phyloP scores from a whole-genome alignment of 148 eudicot genomes.

The Nepenthes mirabilis region DNA sequence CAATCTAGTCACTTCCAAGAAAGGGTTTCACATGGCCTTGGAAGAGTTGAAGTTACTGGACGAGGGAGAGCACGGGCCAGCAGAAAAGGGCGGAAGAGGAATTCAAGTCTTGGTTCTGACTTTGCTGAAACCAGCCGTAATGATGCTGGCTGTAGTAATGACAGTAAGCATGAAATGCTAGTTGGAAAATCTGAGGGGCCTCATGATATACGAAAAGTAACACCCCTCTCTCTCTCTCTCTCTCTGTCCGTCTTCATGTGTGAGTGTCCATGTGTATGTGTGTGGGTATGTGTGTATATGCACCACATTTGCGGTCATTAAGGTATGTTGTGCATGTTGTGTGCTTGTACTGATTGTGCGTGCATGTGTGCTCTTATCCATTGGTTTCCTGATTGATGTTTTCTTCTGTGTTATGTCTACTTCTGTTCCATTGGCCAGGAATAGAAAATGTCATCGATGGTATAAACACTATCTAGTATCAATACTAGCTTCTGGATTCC shows the following conservation, averaged over 20 bases:
- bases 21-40: constrained; percentile 13
- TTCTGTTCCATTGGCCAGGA: too few species aligned
- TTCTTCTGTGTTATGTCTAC: too few species aligned
- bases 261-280: not conserved
- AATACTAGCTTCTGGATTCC: too few species aligned
- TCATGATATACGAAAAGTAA: constrained; percentile 53
- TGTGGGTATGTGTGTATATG: too few species aligned
- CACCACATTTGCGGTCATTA: too few species aligned
- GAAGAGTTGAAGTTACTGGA: constrained; percentile 16
- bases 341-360: too few species aligned
- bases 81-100: constrained; percentile 24
- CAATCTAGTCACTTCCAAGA: constrained; percentile 8
- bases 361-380: too few species aligned
- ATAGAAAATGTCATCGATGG: too few species aligned
- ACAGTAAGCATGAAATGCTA: constrained; percentile 19
- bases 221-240: constrained; percentile 3
- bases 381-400: too few species aligned
- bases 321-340: too few species aligned
- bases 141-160: constrained; percentile 20
- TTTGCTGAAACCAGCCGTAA: constrained; percentile 22
- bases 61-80: constrained; percentile 13
- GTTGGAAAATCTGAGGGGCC: constrained; percentile 16
- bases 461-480: too few species aligned
- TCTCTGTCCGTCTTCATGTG: not conserved
- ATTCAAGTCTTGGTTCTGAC: constrained; percentile 15